phyloP scores from a whole-genome alignment of 805 yeast species.

The Suhomyces tanzawaensis region DNA sequence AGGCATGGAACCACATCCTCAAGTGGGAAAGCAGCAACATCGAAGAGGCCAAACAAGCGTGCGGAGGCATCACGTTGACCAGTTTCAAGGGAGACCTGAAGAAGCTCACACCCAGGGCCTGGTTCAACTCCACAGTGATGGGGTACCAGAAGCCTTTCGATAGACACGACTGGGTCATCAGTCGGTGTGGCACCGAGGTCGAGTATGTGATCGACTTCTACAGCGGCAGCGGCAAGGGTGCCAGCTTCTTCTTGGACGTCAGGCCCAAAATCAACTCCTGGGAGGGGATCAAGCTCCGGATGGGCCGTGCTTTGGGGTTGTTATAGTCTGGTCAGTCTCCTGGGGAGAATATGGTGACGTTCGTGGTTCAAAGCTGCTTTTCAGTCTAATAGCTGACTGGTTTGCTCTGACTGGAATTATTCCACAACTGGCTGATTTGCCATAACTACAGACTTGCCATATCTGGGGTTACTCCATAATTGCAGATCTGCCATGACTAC shows the following conservation, averaged over 20 bases:
- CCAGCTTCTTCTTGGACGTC: slow-evolving; percentile 78
- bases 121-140: slow-evolving; percentile 56
- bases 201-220: slow-evolving; percentile 95
- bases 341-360: background rate
- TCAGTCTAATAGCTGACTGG: too few species aligned
- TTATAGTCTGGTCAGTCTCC: background rate
- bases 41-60: slow-evolving; percentile 43
- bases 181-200: slow-evolving; percentile 77
- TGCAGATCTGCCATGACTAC: too few species aligned
- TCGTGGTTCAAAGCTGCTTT: too few species aligned
- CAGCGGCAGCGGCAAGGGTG: slow-evolving; percentile 35
- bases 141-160: slow-evolving; percentile 86
- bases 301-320: slow-evolving; percentile 57
- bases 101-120: slow-evolving; percentile 84
- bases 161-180: slow-evolving; percentile 91
- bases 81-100: slow-evolving; percentile 87
- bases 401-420: too few species aligned
- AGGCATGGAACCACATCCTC: slow-evolving; percentile 83
- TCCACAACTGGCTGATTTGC: too few species aligned
- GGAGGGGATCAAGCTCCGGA: slow-evolving; percentile 77
- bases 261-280: slow-evolving; percentile 82
- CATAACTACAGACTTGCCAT: too few species aligned
- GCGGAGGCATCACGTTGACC: slow-evolving; percentile 84
- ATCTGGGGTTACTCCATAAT: too few species aligned
- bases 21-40: slow-evolving; percentile 72